Base-by-base conservation (phyloP, 495 filamentous ascomycete species). In the Durotheca rogersii region DNA sequence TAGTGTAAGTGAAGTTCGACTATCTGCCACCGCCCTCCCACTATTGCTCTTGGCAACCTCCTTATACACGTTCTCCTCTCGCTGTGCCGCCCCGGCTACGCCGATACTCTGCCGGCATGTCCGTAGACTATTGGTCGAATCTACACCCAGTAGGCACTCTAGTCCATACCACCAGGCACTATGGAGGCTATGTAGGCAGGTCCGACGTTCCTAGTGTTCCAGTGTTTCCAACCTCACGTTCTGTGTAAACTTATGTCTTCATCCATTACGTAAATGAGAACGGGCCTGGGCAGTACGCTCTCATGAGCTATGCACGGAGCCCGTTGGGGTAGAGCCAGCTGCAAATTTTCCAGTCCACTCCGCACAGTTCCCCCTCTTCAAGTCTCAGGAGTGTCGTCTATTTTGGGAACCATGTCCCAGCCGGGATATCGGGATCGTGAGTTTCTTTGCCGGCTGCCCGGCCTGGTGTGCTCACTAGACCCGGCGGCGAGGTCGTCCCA, bases 371-470 rank as follows among this genome's bases (percentile, higher is more conserved):
- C n/a, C n/a, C n/a, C n/a, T 35, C 44, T 38, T 12, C 34, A 38
- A 29, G 12, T 20, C 14, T 36, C 56, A 41, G 56, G 21, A 35
- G 30, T 44, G 11, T 41, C 46, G 40, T 30, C 56, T 35, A 23
- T 41, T 59, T 59, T 59, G 50, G 56, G 56, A 46, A 59, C 41
- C 37, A 20, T 46, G 10, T 41, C n/a, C 56, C 50, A 50, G 50
- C 44, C 45, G 56, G 56, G 33, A 53, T 44, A 29, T 59, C 56
- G 56, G 56, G 56, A 59, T 59, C 50, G 50, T 20, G 23, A 51
- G 9, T 11, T 11, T 32, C 44, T 46, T 50, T 53, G 48, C 49
- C 50, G 56, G n/a, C 42, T 47, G 31, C 38, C 47, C 36, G 42
- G 43, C 27, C 51, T 35, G 9, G 23, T 27, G 25, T 20, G 30